Percentiles rank a stretch among this genome's conserved stretches.
phyloP scores from a whole-genome alignment of 2,329 filamentous ascomycete species.

The Didymella lethalis region DNA sequence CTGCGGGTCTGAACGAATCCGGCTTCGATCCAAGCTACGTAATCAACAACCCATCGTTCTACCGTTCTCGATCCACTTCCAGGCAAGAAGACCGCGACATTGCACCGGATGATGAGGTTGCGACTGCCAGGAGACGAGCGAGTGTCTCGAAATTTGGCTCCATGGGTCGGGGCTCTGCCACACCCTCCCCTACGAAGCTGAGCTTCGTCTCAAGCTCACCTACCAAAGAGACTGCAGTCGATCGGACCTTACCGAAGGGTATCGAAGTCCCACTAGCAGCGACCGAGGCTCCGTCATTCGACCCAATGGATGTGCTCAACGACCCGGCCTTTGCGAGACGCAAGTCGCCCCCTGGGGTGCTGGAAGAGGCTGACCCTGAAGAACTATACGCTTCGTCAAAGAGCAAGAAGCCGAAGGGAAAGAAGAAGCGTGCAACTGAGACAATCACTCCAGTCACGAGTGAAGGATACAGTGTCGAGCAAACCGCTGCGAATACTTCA shows the following conservation, averaged over 20 bases:
- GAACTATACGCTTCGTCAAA: slow-evolving; percentile 51
- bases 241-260: slow-evolving; percentile 39
- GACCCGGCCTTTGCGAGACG: slow-evolving; percentile 48
- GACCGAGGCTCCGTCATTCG: slow-evolving; percentile 46
- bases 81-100: slow-evolving; percentile 37
- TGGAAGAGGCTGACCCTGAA: slow-evolving; percentile 49
- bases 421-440: slow-evolving; percentile 47
- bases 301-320: slow-evolving; percentile 49
- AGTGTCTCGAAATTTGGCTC: slow-evolving; percentile 43
- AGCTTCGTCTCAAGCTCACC: slow-evolving; percentile 41
- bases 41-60: slow-evolving; percentile 52
- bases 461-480: slow-evolving; percentile 43
- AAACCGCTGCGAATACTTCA: slow-evolving; percentile 40
- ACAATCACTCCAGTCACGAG: not conserved
- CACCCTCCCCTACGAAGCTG: slow-evolving; percentile 37
- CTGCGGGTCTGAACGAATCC: slow-evolving; percentile 56
- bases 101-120: slow-evolving; percentile 45
- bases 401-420: slow-evolving; percentile 56
- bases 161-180: slow-evolving; percentile 42
- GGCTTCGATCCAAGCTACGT: slow-evolving; percentile 58
- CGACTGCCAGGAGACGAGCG: slow-evolving; percentile 40
- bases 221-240: slow-evolving; percentile 27
- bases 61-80: slow-evolving; percentile 37
- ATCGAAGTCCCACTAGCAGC: slow-evolving; percentile 47
- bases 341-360: slow-evolving; percentile 42